These are phyloP conservation scores for Boletus fagicola DNA, from an alignment of 768 basidiomycete species.

Conservation along the genomic window DNA sequence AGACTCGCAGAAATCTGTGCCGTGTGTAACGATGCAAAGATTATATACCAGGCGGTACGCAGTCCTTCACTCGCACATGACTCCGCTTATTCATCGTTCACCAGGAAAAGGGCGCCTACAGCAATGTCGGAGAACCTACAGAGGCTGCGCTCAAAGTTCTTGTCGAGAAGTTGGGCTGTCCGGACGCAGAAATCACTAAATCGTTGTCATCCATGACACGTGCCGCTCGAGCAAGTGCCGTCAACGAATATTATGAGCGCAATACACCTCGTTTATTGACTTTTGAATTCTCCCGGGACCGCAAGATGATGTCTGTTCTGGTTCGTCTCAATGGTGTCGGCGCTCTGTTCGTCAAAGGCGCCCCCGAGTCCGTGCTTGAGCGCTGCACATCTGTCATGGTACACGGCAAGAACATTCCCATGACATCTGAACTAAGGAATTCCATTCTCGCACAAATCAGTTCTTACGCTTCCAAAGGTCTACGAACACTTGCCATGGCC, in stretches of 20 bases:
- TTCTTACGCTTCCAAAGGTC: slow-evolving; percentile 74
- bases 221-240: slow-evolving; percentile 68
- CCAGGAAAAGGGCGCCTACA: slow-evolving; percentile 77
- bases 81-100: slow-evolving; percentile 2
- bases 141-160: slow-evolving; percentile 96
- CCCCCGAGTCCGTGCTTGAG: slow-evolving; percentile 92
- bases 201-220: slow-evolving; percentile 57
- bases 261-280: slow-evolving; percentile 80
- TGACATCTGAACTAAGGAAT: slow-evolving; percentile 60
- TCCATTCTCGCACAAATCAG: slow-evolving; percentile 63
- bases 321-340: slow-evolving; percentile 66
- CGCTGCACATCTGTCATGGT: slow-evolving; percentile 76
- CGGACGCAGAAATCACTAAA: slow-evolving; percentile 54
- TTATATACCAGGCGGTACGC: slow-evolving; percentile 76
- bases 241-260: slow-evolving; percentile 81
- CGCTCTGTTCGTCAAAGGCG: slow-evolving; percentile 92
- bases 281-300: slow-evolving; percentile 96
- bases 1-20: slow-evolving; percentile 88
- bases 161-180: slow-evolving; percentile 88
- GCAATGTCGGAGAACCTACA: slow-evolving; percentile 92
- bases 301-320: slow-evolving; percentile 99
- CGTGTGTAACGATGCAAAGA: slow-evolving; percentile 93
- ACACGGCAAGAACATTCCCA: slow-evolving; percentile 58
- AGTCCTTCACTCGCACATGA: background rate
- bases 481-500: slow-evolving; percentile 90